Evolutionary conservation across 139 green algal species (phyloP), one percentile per base, ranked within the genome.

Genomic region (Nannochloris sp.): DNA sequence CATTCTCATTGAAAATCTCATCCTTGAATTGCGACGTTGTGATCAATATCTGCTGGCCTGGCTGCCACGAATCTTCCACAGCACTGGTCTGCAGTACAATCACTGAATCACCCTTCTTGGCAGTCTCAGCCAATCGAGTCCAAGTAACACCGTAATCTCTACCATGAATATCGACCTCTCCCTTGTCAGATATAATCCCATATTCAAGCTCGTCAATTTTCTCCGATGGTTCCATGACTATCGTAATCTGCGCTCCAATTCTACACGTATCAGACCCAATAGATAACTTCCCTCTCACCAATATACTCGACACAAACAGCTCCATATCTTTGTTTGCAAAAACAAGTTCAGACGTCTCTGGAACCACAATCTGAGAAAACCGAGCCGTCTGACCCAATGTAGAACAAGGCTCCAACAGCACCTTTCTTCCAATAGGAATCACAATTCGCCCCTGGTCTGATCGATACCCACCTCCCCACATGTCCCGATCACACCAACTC

Each of bases 141-240:
- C 46, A 53, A 18, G 46, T 25, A 9, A 53, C 18, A 25, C 46
- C 46, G n/a, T 25, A 53, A 19, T 53, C n/a, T 12, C 16, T 53
- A 53, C 46, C 46, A 53, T 53, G 46, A 19, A 53, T 53, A 53
- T 53, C 46, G 46, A 53, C 18, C 18, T 25, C 46, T 53, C 46
- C 46, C 0, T 21, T 53, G n/a, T 53, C 46, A 53, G 46, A 19
- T 21, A 53, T 53, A 21, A 53, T 5, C n/a, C 46, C 46, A 19
- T 25, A 53, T 19, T 53, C 18, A 7, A 53, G 1, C 6, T 19
- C 5, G 18, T 53, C 46, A 53, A 53, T 21, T 21, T 53, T 53
- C n/a, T 21, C 18, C 7, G 46, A 53, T 53, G 46, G 46, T 53
- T 19, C 18, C 16, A 53, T 25, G 16, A 21, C n/a, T 0, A 53